Evolutionary conservation across 148 eudicot genomes (phyloP).

Genomic region (Camellia sinensis): DNA sequence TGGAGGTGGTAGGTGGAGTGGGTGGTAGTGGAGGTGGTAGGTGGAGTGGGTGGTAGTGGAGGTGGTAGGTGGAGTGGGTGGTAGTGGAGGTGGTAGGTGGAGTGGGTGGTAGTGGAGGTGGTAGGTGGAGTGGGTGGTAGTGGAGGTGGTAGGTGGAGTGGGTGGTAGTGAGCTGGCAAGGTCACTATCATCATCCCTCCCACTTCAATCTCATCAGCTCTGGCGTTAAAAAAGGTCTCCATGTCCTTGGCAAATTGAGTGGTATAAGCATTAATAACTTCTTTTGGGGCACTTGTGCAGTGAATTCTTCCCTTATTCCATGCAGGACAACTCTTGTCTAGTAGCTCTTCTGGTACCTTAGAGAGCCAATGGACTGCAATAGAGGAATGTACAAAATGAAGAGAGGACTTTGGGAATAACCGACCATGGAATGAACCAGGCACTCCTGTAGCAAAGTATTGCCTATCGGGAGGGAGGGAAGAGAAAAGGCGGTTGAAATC

Average conservation of each 20-base stretch:
- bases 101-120: too few species aligned
- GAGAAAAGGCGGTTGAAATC: constrained; percentile 7
- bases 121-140: too few species aligned
- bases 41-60: too few species aligned
- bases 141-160: too few species aligned
- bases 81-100: too few species aligned
- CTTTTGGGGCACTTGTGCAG: background rate
- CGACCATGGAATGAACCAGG: constrained; percentile 5
- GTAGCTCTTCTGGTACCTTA: background rate
- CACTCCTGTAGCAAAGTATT: background rate
- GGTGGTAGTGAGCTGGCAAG: too few species aligned
- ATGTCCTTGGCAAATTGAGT: constrained; percentile 14
- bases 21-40: too few species aligned
- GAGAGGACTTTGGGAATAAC: constrained; percentile 7
- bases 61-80: too few species aligned
- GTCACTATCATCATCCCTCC: constrained; percentile 13
- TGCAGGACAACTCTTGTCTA: background rate
- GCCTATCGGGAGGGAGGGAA: background rate
- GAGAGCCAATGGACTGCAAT: constrained; percentile 7
- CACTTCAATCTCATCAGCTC: constrained; percentile 8
- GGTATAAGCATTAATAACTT: background rate
- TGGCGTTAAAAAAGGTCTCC: background rate
- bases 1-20: too few species aligned
- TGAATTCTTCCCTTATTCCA: constrained; percentile 8
- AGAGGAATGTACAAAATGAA: constrained; percentile 1